Evolutionary conservation across 495 filamentous ascomycete species (phyloP), one percentile per base, ranked within the genome.

Genomic region (Chaetomium cochliodes): DNA sequence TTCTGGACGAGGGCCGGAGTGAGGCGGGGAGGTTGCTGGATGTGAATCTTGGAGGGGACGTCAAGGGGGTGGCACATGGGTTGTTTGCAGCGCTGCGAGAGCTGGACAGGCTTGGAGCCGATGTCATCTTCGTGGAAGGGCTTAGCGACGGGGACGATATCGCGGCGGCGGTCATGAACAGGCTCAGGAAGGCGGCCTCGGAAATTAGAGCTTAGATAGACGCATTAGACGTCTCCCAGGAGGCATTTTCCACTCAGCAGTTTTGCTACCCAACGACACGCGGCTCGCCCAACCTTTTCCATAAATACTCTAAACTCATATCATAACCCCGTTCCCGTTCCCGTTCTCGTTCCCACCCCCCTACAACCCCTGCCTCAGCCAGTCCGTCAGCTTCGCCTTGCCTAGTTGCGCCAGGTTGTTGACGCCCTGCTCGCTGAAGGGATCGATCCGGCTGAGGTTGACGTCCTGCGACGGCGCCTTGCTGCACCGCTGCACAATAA

Each of bases 161-260:
- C 61, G 91, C 92, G n/a, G 90, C 92, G 20, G 96, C 94, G 11
- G 87, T 98, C 51, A 98, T 98, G 96, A 98, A 98, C 72, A 81
- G 93, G 67, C 77, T 98, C 9, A 80, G 94, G 54, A 98, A 98
- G 78, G 93, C 93, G 41, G 92, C 94, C 20, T 80, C 80, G 53
- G 77, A 74, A 73, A 87, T 80, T 69, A 78, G 72, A 66, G 65
- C 70, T 62, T 82, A 81, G 73, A 68, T 57, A 70, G 61, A 67
- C 57, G 58, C 46, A 54, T 49, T 60, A 60, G 46, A 60, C 58
- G 42, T 56, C 62, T 70, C 65, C 63, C 60, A 68, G 62, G 69
- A 69, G 65, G 57, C 41, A 37, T 57, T 6, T 16, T 28, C 33
- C 33, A 37, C 22, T 46, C 8, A 46, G 16, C 57, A n/a, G 25